Evolutionary conservation across 305 asterid genomes (phyloP).

Genomic region (Fraxinus greggii): DNA sequence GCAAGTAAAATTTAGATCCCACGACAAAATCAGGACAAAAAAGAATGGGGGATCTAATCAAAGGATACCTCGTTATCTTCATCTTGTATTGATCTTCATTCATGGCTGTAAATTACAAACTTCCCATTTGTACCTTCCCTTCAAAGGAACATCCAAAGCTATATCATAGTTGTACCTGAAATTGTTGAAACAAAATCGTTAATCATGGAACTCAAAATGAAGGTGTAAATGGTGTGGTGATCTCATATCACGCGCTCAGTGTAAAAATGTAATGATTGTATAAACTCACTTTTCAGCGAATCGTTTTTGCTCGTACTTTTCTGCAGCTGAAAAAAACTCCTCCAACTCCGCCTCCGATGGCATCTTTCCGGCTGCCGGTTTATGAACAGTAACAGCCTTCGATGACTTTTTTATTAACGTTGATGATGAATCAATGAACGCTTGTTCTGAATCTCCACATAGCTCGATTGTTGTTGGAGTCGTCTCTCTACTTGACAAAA

Average conservation of each 20-base stretch:
- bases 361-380: slow-evolving; percentile 25
- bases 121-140: slow-evolving; percentile 75
- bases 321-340: slow-evolving; percentile 69
- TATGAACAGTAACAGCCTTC: slow-evolving; percentile 24
- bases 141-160: slow-evolving; percentile 70
- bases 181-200: slow-evolving; percentile 32
- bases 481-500: slow-evolving; percentile 45
- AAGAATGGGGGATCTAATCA: slow-evolving; percentile 17
- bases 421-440: slow-evolving; percentile 25
- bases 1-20: background rate
- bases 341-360: slow-evolving; percentile 69
- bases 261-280: slow-evolving; percentile 1
- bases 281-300: slow-evolving; percentile 69
- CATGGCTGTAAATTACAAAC: slow-evolving; percentile 49
- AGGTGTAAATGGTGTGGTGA: slow-evolving; percentile 12
- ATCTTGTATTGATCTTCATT: slow-evolving; percentile 28
- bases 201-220: slow-evolving; percentile 16
- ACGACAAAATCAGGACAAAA: slow-evolving; percentile 8
- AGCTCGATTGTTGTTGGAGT: slow-evolving; percentile 50
- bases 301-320: slow-evolving; percentile 62
- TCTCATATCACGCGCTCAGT: slow-evolving; percentile 38
- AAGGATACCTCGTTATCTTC: slow-evolving; percentile 38
- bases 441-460: slow-evolving; percentile 47
- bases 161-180: slow-evolving; percentile 84
- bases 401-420: slow-evolving; percentile 26